Conservation (phyloP, 768 basidiomycete species). For the Kwoniella europaea region DNA sequence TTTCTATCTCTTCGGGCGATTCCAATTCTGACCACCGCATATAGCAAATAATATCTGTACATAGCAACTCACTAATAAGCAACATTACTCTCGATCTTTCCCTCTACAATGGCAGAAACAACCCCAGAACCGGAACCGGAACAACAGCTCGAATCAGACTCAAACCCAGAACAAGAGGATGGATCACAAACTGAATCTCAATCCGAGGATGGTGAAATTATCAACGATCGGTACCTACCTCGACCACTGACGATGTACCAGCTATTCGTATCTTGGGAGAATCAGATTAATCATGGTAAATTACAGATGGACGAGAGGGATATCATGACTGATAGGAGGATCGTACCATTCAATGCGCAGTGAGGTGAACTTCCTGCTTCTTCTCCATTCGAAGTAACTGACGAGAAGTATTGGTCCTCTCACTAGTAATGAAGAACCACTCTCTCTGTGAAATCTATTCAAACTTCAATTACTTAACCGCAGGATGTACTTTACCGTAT, state of each 20-base stretch:
- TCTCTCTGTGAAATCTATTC: background rate
- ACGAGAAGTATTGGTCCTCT: no score
- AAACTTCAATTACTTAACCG: background rate
- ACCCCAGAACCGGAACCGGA: background rate
- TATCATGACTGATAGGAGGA: background rate
- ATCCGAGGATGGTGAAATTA: background rate
- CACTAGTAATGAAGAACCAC: background rate
- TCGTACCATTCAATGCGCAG: background rate
- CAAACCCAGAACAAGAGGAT: background rate
- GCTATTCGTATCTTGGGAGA: background rate
- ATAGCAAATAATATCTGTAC: no score
- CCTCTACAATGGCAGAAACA: background rate
- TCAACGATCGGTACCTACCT: background rate
- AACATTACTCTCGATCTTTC: no score
- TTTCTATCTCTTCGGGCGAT: no score
- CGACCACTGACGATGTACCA: background rate
- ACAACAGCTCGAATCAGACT: background rate
- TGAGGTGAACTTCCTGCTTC: background rate
- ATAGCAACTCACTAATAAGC: no score
- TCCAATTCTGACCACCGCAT: no score
- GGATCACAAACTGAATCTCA: background rate
- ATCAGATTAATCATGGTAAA: background rate
- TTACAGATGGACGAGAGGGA: background rate
- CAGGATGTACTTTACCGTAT: no score
- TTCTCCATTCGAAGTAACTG: background rate